These are phyloP conservation scores for Ophiostoma triangulosporum DNA, from an alignment of 2,329 filamentous ascomycete genomes.

Conservation along the genomic window DNA sequence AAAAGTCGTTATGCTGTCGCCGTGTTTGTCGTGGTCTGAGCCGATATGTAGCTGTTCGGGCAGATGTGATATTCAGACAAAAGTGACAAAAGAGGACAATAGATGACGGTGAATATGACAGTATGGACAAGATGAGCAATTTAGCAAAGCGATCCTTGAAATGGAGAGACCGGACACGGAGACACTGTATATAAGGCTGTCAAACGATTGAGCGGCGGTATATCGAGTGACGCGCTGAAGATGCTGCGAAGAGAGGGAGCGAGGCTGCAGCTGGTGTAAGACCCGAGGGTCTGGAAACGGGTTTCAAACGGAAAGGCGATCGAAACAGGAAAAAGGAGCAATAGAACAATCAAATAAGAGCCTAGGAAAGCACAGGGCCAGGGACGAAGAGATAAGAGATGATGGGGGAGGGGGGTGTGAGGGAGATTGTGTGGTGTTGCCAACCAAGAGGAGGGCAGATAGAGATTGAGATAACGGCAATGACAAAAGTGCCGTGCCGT, in stretches of 20 bases:
- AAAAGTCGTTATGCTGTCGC: neutral
- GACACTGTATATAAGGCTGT: neutral
- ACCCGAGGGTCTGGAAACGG: constrained; percentile 12
- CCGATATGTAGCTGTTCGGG: too few relatives aligned
- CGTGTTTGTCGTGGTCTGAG: neutral
- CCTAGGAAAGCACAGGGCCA: constrained; percentile 1
- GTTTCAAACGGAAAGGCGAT: neutral
- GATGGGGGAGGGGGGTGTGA: constrained; percentile 6
- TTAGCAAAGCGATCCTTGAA: too few relatives aligned
- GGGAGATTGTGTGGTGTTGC: neutral
- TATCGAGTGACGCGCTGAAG: neutral
- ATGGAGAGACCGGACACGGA: neutral
- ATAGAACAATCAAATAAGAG: constrained; percentile 3
- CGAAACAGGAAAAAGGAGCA: constrained; percentile 1
- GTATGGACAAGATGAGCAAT: too few relatives aligned
- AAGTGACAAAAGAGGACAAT: neutral
- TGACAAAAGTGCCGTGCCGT: constrained; percentile 9
- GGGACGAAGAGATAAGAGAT: constrained; percentile 5
- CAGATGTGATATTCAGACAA: neutral
- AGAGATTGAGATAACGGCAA: neutral
- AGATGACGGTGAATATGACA: too few relatives aligned
- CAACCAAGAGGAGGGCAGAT: neutral
- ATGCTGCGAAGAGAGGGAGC: neutral
- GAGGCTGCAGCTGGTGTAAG: neutral
- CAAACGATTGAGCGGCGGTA: neutral